Conservation (phyloP, 2,329 filamentous ascomycete genomes). For the Verticillium longisporum region DNA sequence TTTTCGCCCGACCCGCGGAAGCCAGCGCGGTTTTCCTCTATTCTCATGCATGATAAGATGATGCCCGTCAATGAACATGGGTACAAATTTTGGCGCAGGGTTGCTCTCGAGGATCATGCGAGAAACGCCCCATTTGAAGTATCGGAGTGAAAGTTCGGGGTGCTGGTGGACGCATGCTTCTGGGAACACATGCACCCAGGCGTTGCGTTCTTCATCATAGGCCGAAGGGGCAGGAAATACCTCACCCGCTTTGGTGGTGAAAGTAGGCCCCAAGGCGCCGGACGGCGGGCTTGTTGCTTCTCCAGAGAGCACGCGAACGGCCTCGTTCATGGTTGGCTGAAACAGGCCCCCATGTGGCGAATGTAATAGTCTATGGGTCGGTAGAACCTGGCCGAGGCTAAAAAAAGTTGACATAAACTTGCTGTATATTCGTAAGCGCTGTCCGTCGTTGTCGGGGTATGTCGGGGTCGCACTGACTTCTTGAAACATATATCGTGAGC, state of each 20-base stretch:
- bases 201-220: conserved; percentile 61
- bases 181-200: conserved; percentile 94
- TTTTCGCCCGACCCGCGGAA: conserved; percentile 67
- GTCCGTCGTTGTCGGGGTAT: conserved; percentile 3
- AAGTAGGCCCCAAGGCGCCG: conserved; percentile 2
- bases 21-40: conserved; percentile 68
- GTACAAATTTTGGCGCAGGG: conserved; percentile 79
- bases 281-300: neutral
- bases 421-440: conserved; percentile 5
- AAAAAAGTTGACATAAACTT: conserved; percentile 67
- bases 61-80: conserved; percentile 90
- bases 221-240: conserved; percentile 64
- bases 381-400: conserved; percentile 79
- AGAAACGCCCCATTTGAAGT: conserved; percentile 97
- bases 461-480: conserved; percentile 45
- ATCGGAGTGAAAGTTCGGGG: conserved; percentile 70
- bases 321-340: conserved; percentile 82
- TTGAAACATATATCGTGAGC: conserved; percentile 95
- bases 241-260: conserved; percentile 55
- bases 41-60: conserved; percentile 85
- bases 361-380: conserved; percentile 75
- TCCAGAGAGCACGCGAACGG: conserved; percentile 72
- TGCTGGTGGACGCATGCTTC: conserved; percentile 93
- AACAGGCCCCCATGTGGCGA: conserved; percentile 78
- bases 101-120: conserved; percentile 85